Conservation (phyloP, 2,329 filamentous ascomycete species). For the Mycogone perniciosa region DNA sequence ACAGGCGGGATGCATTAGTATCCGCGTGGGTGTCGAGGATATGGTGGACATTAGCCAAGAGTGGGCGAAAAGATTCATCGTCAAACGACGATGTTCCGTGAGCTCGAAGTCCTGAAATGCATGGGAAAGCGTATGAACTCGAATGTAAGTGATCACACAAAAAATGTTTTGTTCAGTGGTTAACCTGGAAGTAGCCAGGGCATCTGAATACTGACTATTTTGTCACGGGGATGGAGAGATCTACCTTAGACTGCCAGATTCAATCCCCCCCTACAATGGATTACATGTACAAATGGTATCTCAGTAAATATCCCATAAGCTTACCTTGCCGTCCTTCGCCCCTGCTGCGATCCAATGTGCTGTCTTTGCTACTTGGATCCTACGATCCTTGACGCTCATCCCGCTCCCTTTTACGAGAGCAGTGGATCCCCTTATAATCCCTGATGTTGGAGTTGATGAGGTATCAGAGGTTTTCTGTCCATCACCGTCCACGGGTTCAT, state of each 20-base stretch:
- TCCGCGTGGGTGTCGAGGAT: slow-evolving; percentile 30
- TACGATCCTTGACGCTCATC: slow-evolving; percentile 51
- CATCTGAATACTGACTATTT: background rate
- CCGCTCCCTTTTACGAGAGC: background rate
- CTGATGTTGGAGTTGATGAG: too few relatives aligned
- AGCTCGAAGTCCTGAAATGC: too few relatives aligned
- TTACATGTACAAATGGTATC: slow-evolving; percentile 1
- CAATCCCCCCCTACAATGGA: background rate
- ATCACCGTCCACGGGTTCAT: background rate
- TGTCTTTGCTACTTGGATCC: slow-evolving; percentile 56
- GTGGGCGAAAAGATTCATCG: background rate
- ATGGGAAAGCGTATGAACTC: too few relatives aligned
- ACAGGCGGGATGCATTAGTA: slow-evolving; percentile 28
- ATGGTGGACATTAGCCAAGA: slow-evolving; percentile 26
- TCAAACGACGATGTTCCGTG: slow-evolving; percentile 12
- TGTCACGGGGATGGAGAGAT: too few relatives aligned
- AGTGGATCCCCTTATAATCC: background rate
- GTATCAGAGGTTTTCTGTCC: background rate
- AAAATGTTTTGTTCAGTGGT: background rate
- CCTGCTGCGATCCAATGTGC: slow-evolving; percentile 89
- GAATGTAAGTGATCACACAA: background rate
- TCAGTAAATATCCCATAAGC: slow-evolving; percentile 90
- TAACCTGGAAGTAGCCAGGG: too few relatives aligned
- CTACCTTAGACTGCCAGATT: too few relatives aligned
- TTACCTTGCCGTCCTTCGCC: slow-evolving; percentile 91